Conservation (phyloP, 1,284 basidiomycete genomes). For the Cystobasidium sp. region DNA sequence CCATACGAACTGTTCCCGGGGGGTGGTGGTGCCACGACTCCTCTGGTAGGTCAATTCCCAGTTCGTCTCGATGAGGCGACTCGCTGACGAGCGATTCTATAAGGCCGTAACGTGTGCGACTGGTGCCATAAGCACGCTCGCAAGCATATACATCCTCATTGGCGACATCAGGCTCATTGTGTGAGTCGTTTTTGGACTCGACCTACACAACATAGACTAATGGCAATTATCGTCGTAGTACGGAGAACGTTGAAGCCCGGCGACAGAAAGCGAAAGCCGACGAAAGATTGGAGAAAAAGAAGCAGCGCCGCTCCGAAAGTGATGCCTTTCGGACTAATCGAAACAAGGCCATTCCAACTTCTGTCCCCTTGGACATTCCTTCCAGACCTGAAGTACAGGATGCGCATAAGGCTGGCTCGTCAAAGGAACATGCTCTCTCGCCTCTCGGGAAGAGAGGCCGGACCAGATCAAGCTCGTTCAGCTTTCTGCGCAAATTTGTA, state of each 20-base stretch:
- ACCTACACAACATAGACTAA: neutral
- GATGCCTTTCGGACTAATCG: constrained; percentile 7
- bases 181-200: neutral
- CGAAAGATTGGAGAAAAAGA: neutral
- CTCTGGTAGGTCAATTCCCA: constrained; percentile 3
- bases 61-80: no score
- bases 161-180: constrained; percentile 16
- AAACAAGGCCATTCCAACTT: neutral
- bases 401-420: neutral
- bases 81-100: no score
- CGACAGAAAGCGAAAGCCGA: neutral
- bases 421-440: no score
- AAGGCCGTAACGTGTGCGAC: constrained; percentile 1
- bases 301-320: neutral
- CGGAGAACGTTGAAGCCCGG: neutral
- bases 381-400: neutral
- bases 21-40: constrained; percentile 14
- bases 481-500: no score
- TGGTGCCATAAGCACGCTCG: constrained; percentile 12
- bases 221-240: neutral
- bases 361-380: neutral
- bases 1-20: constrained; percentile 27
- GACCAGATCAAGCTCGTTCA: no score
- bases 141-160: constrained; percentile 15
- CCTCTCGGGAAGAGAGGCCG: no score